Evolutionary conservation across 2,329 filamentous ascomycete genomes (phyloP).

Genomic region (Amauroascus niger): DNA sequence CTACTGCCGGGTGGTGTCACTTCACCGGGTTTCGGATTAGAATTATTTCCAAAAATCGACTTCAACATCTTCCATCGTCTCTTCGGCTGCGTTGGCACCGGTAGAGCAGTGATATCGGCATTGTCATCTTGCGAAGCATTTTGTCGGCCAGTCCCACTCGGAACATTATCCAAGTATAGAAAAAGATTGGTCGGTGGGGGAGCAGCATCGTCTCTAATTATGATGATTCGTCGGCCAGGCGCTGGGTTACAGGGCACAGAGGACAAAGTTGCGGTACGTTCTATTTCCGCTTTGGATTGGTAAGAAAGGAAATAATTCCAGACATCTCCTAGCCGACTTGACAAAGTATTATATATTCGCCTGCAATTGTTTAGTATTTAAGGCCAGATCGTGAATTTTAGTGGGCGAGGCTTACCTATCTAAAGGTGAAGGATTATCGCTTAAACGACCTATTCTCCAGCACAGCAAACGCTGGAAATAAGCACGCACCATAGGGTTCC

Average conservation of each 20-base stretch:
- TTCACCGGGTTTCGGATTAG: conserved; percentile 37
- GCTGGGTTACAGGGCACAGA: conserved; percentile 76
- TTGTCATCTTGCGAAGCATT: conserved; percentile 25
- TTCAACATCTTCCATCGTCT: conserved; percentile 46
- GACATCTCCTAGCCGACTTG: conserved; percentile 56
- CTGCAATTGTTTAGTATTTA: conserved; percentile 37
- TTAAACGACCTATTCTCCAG: conserved; percentile 75
- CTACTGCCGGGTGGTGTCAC: conserved; percentile 32
- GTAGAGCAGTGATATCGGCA: not conserved
- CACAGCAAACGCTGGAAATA: conserved; percentile 87
- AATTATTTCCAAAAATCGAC: conserved; percentile 41
- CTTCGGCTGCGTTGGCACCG: conserved; percentile 24
- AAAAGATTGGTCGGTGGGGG: conserved; percentile 41
- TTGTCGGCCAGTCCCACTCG: conserved; percentile 22
- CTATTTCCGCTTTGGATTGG: conserved; percentile 54
- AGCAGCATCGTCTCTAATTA: conserved; percentile 69
- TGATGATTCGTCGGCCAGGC: conserved; percentile 75
- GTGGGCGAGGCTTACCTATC: conserved; percentile 51
- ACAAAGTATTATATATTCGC: conserved; percentile 58
- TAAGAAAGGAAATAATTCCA: conserved; percentile 76
- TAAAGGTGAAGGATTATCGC: conserved; percentile 53
- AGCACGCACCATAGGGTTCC: conserved; percentile 89
- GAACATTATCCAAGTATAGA: conserved; percentile 34
- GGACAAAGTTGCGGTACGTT: conserved; percentile 53
- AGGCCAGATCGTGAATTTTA: not conserved